Evolutionary conservation across 306 rosid genomes (phyloP), one percentile per base, ranked within the genome.

Genomic region (Sindora glabra): DNA sequence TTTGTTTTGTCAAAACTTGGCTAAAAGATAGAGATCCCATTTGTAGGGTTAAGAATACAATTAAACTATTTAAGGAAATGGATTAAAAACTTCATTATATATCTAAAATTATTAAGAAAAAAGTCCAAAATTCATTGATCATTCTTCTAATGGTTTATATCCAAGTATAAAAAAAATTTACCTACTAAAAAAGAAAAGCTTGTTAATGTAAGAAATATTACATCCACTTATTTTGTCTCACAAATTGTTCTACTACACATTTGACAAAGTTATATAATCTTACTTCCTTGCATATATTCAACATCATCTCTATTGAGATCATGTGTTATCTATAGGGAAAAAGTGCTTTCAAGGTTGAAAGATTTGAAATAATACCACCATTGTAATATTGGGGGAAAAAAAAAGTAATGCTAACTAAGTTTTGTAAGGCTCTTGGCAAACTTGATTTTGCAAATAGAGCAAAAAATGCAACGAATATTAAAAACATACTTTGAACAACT

Each of bases 61-160:
- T 37, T 2, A 48, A 25, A 8, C 36, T 64, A 22, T 37, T 38
- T 50, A 60, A 59, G 19, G 33, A 53, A 53, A 39, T 11, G 34
- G 45, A 50, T 59, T 15, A 38, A 22, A 34, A 17, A 9, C 33
- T 6, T 19, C 2, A 22, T 33, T 41, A 22, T 11, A 33, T 69
- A 29, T 52, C 63, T 61, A 42, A 61, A 24, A 42, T 29, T 32
- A 54, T 60, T 8, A 61, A 21, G 52, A 49, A 61, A 16, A 52
- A 52, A 51, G 41, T 10, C 57, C 69, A 51, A 51, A 26, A 26
- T 1, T 2, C 23, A 21, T 11, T 1, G n/a, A 40, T 16, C 11
- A 17, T 27, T 60, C n/a, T 30, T 11, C 19, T 18, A 10, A 29
- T 59, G 34, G 13, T 11, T 26, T 42, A 16, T 53, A 40, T 59